A percentile compares a stretch with the other conserved stretches of the same genome.
phyloP scores from a whole-genome alignment of 352 stramenopile species.

The Phytophthora foliorum region DNA sequence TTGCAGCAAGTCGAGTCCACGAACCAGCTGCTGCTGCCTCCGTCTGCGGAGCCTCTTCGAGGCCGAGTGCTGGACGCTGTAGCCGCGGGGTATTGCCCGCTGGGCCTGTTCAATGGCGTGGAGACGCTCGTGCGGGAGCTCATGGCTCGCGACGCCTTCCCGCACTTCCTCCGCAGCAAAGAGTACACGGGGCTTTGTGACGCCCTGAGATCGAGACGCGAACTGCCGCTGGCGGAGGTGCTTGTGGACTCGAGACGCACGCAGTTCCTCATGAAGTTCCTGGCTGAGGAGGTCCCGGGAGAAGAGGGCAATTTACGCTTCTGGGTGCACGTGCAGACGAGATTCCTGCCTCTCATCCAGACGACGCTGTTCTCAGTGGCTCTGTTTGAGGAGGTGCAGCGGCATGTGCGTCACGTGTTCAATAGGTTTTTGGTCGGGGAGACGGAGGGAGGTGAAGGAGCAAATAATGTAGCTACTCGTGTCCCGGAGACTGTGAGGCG shows the following conservation, averaged over 20 bases:
- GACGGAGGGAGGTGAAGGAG: conserved; percentile 9
- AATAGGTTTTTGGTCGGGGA: conserved; percentile 66
- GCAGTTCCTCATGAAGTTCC: conserved; percentile 61
- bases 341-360: conserved; percentile 76
- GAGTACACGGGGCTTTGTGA: conserved; percentile 69
- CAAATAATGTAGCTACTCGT: conserved; percentile 35
- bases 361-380: conserved; percentile 69
- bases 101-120: conserved; percentile 72
- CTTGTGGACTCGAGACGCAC: conserved; percentile 66
- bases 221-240: conserved; percentile 73
- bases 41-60: conserved; percentile 40
- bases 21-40: conserved; percentile 27
- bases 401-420: conserved; percentile 69
- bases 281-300: conserved; percentile 39
- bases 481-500: conserved; percentile 65
- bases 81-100: conserved; percentile 37
- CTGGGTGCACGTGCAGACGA: conserved; percentile 81
- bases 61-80: conserved; percentile 45
- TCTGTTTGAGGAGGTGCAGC: conserved; percentile 79
- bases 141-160: conserved; percentile 64
- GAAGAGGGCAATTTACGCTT: conserved; percentile 71
- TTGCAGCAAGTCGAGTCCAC: conserved; percentile 43
- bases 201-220: conserved; percentile 57
- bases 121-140: conserved; percentile 59
- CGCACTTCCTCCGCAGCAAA: conserved; percentile 51